Base-by-base conservation (phyloP, 164 flowering plant species). In the Annona squamosa region DNA sequence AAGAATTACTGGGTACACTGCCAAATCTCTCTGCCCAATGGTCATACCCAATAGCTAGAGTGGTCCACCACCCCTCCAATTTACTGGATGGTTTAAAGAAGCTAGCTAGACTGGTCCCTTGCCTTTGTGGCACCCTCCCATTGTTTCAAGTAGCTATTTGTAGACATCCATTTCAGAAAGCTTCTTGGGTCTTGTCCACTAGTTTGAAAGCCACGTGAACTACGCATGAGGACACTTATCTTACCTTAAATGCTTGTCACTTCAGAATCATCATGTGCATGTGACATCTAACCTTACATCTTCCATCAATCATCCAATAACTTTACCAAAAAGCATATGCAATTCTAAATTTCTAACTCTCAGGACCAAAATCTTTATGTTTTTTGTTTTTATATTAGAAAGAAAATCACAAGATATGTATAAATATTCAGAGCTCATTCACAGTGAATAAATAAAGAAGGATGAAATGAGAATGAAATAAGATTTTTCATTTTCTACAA, bases 91-190 rank as follows among this genome's bases (percentile, higher is more conserved):
- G 5, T 63, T n/a, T 63, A 63, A 63, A 63, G 65, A n/a, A n/a
- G 65, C 41, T n/a, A n/a, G 65, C 41, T n/a, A 63, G 65, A 26
- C 4, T 63, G 65, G 65, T 63, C 65, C 65, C 65, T 63, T 63
- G 37, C 65, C 65, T 17, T 16, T 3, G 6, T 63, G 41, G 41
- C 19, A 63, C 6, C 65, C 65, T 63, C 37, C 65, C 65, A 63
- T 5, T 63, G 65, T 9, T 63, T 19, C 65, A 63, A 63, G 65
- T 63, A 19, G 65, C 65, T 63, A 63, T 26, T 63, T 5, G 37
- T 63, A 5, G 19, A 19, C 19, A 63, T n/a, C 65, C 65, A 52
- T 63, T 63, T 67, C 47, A 42, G 13, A 13, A 41, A 67, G 46
- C 47, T 44, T 47, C 3, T 44, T 3, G 9, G 47, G 69, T 41